A percentile compares a stretch with the other conserved stretches of the same genome.
These are phyloP conservation scores for Boletus sp. DNA, from an alignment of 768 basidiomycete genomes.

Conservation along the genomic window DNA sequence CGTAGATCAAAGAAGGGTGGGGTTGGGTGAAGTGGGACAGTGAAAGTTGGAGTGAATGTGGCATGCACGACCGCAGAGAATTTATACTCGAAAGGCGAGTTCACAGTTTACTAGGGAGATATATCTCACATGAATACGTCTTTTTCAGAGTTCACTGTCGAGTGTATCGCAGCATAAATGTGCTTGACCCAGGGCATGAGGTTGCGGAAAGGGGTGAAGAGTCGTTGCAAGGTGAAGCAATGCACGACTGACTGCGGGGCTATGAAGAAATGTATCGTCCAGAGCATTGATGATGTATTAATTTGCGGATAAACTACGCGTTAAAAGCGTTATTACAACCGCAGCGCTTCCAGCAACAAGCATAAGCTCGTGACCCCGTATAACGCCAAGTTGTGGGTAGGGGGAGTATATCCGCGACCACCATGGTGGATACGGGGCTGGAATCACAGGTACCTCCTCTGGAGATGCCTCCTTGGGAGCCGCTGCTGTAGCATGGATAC, in stretches of 20 bases:
- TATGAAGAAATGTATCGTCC: neutral
- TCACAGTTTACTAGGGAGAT: neutral
- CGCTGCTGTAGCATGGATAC: neutral
- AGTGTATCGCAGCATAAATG: slow-evolving; percentile 27
- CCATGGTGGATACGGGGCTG: neutral
- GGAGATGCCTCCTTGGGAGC: slow-evolving; percentile 1
- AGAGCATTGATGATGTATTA: slow-evolving; percentile 10
- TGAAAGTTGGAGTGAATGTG: slow-evolving; percentile 42
- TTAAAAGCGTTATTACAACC: slow-evolving; percentile 21
- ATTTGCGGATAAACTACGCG: slow-evolving; percentile 15
- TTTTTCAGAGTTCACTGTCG: slow-evolving; percentile 28
- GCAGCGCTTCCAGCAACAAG: slow-evolving; percentile 30
- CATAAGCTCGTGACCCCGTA: slow-evolving; percentile 21
- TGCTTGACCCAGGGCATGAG: neutral
- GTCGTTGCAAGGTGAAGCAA: neutral
- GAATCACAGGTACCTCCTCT: neutral
- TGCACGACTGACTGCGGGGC: neutral
- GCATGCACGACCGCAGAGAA: slow-evolving; percentile 40
- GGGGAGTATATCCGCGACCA: slow-evolving; percentile 8
- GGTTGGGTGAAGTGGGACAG: slow-evolving; percentile 63
- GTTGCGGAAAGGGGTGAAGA: slow-evolving; percentile 4
- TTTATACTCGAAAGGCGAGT: slow-evolving; percentile 47
- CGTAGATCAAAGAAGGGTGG: slow-evolving; percentile 63
- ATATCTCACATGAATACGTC: neutral
- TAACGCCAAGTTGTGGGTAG: slow-evolving; percentile 8